phyloP scores from a whole-genome alignment of 2,329 filamentous ascomycete species.

The Furcasterigmium furcatum region DNA sequence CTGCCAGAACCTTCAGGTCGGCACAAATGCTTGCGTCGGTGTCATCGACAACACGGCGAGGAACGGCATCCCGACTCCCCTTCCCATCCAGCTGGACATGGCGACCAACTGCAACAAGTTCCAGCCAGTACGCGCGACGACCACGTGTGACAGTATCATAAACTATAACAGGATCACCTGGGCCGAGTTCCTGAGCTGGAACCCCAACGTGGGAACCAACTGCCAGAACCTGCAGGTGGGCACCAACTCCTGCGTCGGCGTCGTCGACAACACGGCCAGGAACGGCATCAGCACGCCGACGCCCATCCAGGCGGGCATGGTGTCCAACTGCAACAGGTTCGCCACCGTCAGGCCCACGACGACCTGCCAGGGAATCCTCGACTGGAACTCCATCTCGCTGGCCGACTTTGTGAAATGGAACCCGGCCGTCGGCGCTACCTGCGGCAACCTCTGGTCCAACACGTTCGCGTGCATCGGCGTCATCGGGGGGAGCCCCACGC shows the following conservation, averaged over 20 bases:
- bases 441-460: conserved; percentile 6
- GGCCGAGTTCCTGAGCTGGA: neutral
- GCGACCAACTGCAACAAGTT: too few species aligned
- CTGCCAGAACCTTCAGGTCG: too few species aligned
- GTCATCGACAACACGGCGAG: too few species aligned
- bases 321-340: conserved; percentile 10
- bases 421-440: neutral
- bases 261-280: neutral
- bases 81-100: too few species aligned
- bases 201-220: neutral
- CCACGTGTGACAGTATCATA: conserved; percentile 21
- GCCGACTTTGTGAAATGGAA: conserved; percentile 13
- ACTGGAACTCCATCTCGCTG: neutral
- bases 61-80: too few species aligned
- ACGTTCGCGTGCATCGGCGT: conserved; percentile 7
- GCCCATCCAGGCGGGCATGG: conserved; percentile 7
- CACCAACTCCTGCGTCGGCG: neutral
- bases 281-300: conserved; percentile 11
- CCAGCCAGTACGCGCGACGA: too few species aligned
- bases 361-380: conserved; percentile 8
- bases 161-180: conserved; percentile 11
- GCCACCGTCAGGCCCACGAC: conserved; percentile 2
- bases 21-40: too few species aligned
- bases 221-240: neutral
- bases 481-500: conserved; percentile 2